Percentiles rank a stretch among this genome's conserved stretches.
phyloP scores from a whole-genome alignment of 495 filamentous ascomycete genomes.

The Penicillium bialowiezense region DNA sequence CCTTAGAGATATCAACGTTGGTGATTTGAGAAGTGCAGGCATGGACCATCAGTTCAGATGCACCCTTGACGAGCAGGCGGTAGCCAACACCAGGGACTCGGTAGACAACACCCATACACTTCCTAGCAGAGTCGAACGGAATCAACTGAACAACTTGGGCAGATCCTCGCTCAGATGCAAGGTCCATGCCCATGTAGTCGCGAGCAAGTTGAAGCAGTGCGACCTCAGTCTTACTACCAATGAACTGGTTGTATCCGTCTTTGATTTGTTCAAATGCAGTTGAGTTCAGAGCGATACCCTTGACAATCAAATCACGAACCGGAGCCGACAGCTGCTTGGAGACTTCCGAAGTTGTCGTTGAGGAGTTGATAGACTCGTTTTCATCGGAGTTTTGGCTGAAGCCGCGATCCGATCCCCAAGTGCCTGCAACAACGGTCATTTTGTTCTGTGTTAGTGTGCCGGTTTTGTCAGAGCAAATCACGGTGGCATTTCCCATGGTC shows the following conservation, averaged over 20 bases:
- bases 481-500: constrained; percentile 71
- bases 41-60: constrained; percentile 62
- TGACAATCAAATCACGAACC: constrained; percentile 48
- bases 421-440: constrained; percentile 67
- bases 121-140: constrained; percentile 66
- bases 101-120: constrained; percentile 68
- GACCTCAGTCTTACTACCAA: constrained; percentile 74
- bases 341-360: constrained; percentile 24
- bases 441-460: constrained; percentile 70
- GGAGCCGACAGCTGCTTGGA: constrained; percentile 39
- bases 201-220: constrained; percentile 60
- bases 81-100: constrained; percentile 53
- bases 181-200: constrained; percentile 62
- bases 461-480: constrained; percentile 69
- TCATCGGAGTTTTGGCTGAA: constrained; percentile 46
- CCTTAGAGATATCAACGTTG: constrained; percentile 19
- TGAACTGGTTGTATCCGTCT: constrained; percentile 54
- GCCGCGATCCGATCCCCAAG: constrained; percentile 49
- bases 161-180: constrained; percentile 57
- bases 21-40: constrained; percentile 42
- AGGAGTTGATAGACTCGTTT: constrained; percentile 14
- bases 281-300: constrained; percentile 64
- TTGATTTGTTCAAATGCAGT: constrained; percentile 64
- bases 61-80: constrained; percentile 66
- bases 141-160: constrained; percentile 59